Evolutionary conservation across 2,329 filamentous ascomycete genomes (phyloP).

Genomic region (Colletotrichum sublineola): DNA sequence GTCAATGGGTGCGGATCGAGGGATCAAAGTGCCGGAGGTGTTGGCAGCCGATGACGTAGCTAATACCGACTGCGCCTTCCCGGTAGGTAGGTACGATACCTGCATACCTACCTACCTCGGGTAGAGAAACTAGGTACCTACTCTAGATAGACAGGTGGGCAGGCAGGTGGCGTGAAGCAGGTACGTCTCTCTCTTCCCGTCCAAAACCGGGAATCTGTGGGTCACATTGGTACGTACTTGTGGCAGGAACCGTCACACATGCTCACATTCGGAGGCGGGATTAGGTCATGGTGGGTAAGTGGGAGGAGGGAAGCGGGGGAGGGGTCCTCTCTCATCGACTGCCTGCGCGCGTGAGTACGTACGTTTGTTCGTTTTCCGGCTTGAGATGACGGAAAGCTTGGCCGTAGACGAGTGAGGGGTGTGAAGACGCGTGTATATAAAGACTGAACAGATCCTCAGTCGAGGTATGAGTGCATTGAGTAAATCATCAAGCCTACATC

Average conservation of each 20-base stretch:
- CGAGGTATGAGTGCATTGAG: fast-evolving
- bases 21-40: background rate
- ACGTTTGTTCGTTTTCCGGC: background rate
- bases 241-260: slow-evolving; percentile 1
- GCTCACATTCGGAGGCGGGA: background rate
- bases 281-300: slow-evolving; percentile 34
- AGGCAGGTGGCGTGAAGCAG: no score
- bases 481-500: background rate
- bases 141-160: no score
- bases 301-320: slow-evolving; percentile 25
- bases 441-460: background rate
- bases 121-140: no score
- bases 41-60: background rate
- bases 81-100: no score
- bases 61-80: background rate
- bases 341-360: background rate
- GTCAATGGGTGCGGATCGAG: background rate
- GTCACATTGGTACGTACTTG: background rate
- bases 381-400: background rate
- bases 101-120: no score
- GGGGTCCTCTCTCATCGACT: slow-evolving; percentile 3
- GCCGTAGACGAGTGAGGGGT: background rate
- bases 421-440: background rate
- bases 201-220: slow-evolving; percentile 31
- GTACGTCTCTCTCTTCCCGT: background rate